Base-by-base conservation (phyloP, 2,329 filamentous ascomycete genomes). In the Didymella sp. region DNA sequence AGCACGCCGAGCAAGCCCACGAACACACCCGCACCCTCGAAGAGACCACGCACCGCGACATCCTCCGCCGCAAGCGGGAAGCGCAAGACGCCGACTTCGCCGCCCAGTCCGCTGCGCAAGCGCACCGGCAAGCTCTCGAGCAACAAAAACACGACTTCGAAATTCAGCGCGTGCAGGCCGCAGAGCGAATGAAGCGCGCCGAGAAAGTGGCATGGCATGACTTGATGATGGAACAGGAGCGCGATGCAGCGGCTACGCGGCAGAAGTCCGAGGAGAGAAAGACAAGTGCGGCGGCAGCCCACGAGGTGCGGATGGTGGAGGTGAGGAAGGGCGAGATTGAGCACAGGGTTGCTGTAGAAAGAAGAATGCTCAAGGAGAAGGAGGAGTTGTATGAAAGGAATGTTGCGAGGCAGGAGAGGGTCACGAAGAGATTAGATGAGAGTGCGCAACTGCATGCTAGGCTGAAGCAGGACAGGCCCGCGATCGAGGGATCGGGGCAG, bases 361-460 rank as follows among this genome's bases (percentile, higher is more conserved):
- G 64, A 37, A 56, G 60, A 27, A 59, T 67, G 59, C 30, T 75
- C 11, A 66, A 65, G 61, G 71, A 73, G 43, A 75, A 73, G 57
- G 72, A 75, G 42, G 64, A 73, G 33, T 35, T 72, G 53, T 73
- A 68, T 58, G 67, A 73, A 44, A 57, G 67, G 56, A 75, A 75
- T 61, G 65, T 72, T 2, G 63, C 61, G 52, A 68, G 70, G 55
- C 72, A 75, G 61, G 67, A 67, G 59, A 60, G 64, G 53, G 41
- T 73, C 11, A 71, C 66, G 30, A 61, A 71, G 40, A 60, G 68
- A 49, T 50, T 69, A 55, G 69, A 71, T 61, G 67, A 72, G 59
- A 73, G 70, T 59, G 69, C 71, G 7, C 57, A 68, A 51, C 56
- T 73, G 46, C 70, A 74, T 65, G 69, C 70, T 13, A 63, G 54